Percentiles rank a stretch among this genome's conserved stretches.
Conservation (phyloP, 148 eudicot species). For the Diospyros lotus region DNA sequence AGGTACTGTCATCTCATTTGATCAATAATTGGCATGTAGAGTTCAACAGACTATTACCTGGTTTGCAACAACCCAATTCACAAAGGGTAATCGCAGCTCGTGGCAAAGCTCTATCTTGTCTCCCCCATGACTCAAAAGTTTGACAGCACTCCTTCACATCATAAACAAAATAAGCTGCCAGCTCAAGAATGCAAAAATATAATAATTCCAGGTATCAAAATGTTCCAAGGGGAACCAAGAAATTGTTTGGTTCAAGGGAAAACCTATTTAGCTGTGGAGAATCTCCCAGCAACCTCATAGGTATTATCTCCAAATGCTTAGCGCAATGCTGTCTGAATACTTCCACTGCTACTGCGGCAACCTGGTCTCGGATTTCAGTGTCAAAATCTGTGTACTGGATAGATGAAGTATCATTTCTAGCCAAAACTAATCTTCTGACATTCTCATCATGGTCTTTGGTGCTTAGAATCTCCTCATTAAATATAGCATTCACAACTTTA, state of each 20-base stretch:
- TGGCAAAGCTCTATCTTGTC: conserved; percentile 86
- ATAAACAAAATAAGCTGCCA: conserved; percentile 15
- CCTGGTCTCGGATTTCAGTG: conserved; percentile 69
- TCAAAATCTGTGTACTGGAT: conserved; percentile 52
- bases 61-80: conserved; percentile 63
- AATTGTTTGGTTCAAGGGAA: conserved; percentile 10
- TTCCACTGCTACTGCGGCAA: conserved; percentile 50
- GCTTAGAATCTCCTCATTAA: conserved; percentile 62
- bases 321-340: conserved; percentile 78
- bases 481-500: conserved; percentile 79
- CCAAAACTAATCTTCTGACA: conserved; percentile 47
- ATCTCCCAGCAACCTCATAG: conserved; percentile 68
- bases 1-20: background rate
- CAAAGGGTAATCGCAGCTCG: conserved; percentile 83
- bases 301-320: conserved; percentile 70
- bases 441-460: conserved; percentile 43
- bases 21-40: background rate
- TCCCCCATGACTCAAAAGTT: conserved; percentile 82
- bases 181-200: conserved; percentile 2
- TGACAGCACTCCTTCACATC: conserved; percentile 60
- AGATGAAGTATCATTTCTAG: conserved; percentile 41
- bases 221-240: background rate
- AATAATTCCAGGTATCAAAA: background rate
- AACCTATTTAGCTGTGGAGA: conserved; percentile 50
- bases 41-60: conserved; percentile 46